Evolutionary conservation across 345 rosid genomes (phyloP).

Genomic region (Citrus medica): DNA sequence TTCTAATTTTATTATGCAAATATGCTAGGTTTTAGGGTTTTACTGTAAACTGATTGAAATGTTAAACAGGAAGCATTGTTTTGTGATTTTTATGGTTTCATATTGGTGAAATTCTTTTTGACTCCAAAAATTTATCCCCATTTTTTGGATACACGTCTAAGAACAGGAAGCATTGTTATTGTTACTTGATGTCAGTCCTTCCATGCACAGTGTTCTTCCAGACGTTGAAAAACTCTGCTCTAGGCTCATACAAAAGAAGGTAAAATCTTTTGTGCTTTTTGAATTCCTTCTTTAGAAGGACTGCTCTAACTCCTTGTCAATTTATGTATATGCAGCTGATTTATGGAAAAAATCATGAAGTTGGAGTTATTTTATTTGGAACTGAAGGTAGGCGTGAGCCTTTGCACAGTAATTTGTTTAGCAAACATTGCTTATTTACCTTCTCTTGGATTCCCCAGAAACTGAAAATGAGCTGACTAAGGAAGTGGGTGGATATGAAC

Average conservation of each 20-base stretch:
- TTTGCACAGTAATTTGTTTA: not conserved
- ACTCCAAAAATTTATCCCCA: too few species aligned
- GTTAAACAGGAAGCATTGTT: not conserved
- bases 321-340: constrained; percentile 56
- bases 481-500: constrained; percentile 86
- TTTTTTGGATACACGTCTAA: not conserved
- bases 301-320: not conserved
- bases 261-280: constrained; percentile 8
- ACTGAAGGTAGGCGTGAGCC: constrained; percentile 54
- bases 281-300: not conserved
- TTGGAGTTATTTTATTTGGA: constrained; percentile 79
- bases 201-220: constrained; percentile 67
- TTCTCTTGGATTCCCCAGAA: constrained; percentile 35
- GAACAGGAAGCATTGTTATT: constrained; percentile 72
- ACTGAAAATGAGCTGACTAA: constrained; percentile 70
- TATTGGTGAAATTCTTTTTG: not conserved
- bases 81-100: not conserved
- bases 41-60: constrained; percentile 2
- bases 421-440: not conserved
- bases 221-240: constrained; percentile 65
- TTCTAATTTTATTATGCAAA: not conserved
- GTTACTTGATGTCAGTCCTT: constrained; percentile 81
- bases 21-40: constrained; percentile 10
- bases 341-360: constrained; percentile 72
- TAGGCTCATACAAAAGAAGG: constrained; percentile 79